Evolutionary conservation across 345 rosid species (phyloP), one percentile per base, ranked within the genome.

Genomic region (Syzygium grande): DNA sequence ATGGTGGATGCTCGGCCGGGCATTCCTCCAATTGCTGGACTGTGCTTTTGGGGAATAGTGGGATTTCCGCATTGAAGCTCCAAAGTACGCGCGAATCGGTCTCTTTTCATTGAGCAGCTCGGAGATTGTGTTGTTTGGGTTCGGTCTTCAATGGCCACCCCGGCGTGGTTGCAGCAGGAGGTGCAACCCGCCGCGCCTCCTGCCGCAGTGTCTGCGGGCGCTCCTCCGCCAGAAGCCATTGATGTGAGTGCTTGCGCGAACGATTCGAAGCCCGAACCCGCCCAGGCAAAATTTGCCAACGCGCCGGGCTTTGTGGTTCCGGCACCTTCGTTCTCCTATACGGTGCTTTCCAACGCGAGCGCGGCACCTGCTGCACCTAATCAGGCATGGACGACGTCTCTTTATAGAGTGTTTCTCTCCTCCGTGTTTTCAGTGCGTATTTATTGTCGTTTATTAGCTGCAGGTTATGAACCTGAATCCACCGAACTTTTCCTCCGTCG

Each of bases 151-250:
- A 90, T 90, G 92, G 84, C 90, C 29, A 85, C 90, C 12, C 85
- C 92, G 25, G 88, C 87, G 15, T 85, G 92, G 89, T 84, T 89
- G 59, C 89, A 85, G 23, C 90, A 85, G 86, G 92, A 90, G 38
- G 86, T 89, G 29, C 86, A 84, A 52, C 83, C 90, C 11, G 87
- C 86, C 23, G 38, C 84, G 58, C 56, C 89, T 16, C 84, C 83
- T 52, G 88, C 65, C 6, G 21, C 90, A 38, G 30, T 86, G 78
- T 79, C 27, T 58, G 19, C 38, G 89, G 8, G 80, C 80, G 80
- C 49, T 73, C 80, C 80, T 34, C 38, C 46, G 49, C 77, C 59
- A 46, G 30, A 87, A 43, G 87, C 88, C 84, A 29, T 55, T 84
- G 90, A 56, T 84, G 61, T 77, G 29, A 80, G 79, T 61, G 68